Percentiles rank a stretch among this genome's conserved stretches.
These are phyloP conservation scores for Harringtonia aguacate DNA, from an alignment of 2,329 filamentous ascomycete genomes.

Conservation along the genomic window DNA sequence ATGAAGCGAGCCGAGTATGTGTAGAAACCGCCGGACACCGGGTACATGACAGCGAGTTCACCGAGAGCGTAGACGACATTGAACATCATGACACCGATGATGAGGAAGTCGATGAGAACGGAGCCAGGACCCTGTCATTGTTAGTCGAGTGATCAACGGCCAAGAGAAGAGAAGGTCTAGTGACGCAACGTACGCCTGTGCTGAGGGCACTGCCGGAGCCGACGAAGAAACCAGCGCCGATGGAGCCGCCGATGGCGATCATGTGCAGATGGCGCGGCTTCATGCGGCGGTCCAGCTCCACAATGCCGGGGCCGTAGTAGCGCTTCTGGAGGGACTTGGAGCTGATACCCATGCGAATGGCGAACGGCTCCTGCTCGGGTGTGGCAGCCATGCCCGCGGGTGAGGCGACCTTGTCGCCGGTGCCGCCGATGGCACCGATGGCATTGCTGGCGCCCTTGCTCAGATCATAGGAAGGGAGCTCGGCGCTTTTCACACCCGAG, in stretches of 20 bases:
- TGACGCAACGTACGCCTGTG: constrained; percentile 21
- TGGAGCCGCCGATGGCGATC: constrained; percentile 32
- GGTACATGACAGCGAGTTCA: constrained; percentile 44
- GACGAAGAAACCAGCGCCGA: constrained; percentile 35
- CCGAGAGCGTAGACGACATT: constrained; percentile 52
- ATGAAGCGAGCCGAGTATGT: constrained; percentile 46
- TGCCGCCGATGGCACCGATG: neutral
- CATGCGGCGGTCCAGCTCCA: constrained; percentile 25
- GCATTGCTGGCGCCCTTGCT: neutral
- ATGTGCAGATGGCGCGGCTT: constrained; percentile 14
- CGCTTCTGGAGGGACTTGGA: constrained; percentile 30
- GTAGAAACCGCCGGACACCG: constrained; percentile 48
- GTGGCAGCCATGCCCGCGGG: constrained; percentile 2
- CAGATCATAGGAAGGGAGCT: constrained; percentile 2
- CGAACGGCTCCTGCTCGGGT: constrained; percentile 17
- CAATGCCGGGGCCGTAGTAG: constrained; percentile 21
- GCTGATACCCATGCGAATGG: constrained; percentile 29
- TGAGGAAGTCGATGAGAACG: constrained; percentile 37
- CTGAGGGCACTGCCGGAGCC: neutral
- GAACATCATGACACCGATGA: constrained; percentile 50
- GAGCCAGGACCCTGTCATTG: constrained; percentile 28
- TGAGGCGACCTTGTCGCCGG: constrained; percentile 1
- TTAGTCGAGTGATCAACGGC: neutral
- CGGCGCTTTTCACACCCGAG: neutral
- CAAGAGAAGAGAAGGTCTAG: neutral